Conservation (phyloP, 495 filamentous ascomycete species). For the Hyaloscypha hepaticicola region DNA sequence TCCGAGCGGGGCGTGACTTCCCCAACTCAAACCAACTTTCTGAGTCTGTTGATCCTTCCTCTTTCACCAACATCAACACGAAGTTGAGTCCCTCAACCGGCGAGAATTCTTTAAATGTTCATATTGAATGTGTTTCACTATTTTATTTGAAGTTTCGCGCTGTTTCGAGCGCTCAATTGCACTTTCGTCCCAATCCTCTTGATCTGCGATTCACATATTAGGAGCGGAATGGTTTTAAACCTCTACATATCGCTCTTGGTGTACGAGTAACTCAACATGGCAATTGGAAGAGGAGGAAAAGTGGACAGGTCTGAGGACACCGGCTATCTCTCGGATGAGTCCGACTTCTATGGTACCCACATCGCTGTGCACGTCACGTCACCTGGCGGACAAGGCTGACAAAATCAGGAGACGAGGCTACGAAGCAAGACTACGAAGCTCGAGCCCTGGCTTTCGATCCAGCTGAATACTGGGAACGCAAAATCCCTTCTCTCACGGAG, state of each 20-base stretch:
- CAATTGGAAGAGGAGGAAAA: conserved; percentile 11
- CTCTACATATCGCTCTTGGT: neutral
- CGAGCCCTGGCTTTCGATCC: conserved; percentile 43
- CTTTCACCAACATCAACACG: neutral
- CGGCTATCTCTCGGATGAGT: conserved; percentile 58
- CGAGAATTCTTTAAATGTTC: neutral
- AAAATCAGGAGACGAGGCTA: conserved; percentile 21
- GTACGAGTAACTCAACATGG: conserved; percentile 16
- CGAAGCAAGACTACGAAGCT: conserved; percentile 35
- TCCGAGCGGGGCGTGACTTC: conserved; percentile 15
- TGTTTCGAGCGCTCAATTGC: neutral
- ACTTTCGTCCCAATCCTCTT: neutral
- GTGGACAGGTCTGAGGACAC: neutral
- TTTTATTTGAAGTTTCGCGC: neutral
- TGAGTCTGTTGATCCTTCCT: neutral
- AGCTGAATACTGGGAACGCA: conserved; percentile 45
- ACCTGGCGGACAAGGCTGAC: conserved; percentile 29
- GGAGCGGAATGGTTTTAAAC: neutral
- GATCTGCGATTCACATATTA: neutral
- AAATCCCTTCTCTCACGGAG: conserved; percentile 31
- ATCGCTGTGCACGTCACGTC: conserved; percentile 10
- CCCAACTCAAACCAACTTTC: neutral
- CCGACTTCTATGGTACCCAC: conserved; percentile 66
- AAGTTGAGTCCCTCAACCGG: neutral
- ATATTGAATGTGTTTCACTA: neutral